Base-by-base conservation (phyloP, 805 yeast genomes). In the Kazachstania africana region DNA sequence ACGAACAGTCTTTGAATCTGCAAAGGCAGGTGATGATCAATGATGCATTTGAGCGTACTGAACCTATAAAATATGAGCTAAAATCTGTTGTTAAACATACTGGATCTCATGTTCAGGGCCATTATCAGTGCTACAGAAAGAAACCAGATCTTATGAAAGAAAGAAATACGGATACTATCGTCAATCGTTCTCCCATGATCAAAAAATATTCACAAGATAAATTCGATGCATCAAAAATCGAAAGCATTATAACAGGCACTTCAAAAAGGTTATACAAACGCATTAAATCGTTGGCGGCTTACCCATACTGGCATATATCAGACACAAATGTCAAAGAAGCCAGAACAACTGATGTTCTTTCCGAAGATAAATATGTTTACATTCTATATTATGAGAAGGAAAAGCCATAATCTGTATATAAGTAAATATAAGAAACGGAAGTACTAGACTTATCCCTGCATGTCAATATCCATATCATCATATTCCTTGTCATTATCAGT, bases 101-200 rank as follows among this genome's bases (percentile, higher is more conserved):
- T 28, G 98, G 98, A 0, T 75, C 88, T 1, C 96, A 87, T 54
- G 68, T 75, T 14, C 70, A 74, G 27, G 97, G 97, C 1, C 97
- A 87, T 49, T 87, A 85, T 50, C 94, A 87, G 46, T 82, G 95
- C 45, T 83, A 73, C 50, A 75, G 80, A 39, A 74, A 73, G 29
- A 87, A 85, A 49, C 88, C 91, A 2, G 51, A 67, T 3, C 67
- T 65, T 34, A 45, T 53, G 15, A 56, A 54, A 35, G 58, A 51
- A 26, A 36, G 40, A 0, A 17, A 16, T n/a, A 39, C 47, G 1
- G 48, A 50, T 19, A 33, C 33, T 3, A 46, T 58, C 17, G 44
- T 59, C 8, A 48, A 51, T 31, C 34, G 54, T 9, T 45, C 57
- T 2, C 60, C 65, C 15, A 26, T 34, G 2, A 51, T 58, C 19